A percentile compares a stretch with the other conserved stretches of the same genome.
phyloP scores from a whole-genome alignment of 371 early-diverging fungal genomes.

The Dichotomocladium elegans region DNA sequence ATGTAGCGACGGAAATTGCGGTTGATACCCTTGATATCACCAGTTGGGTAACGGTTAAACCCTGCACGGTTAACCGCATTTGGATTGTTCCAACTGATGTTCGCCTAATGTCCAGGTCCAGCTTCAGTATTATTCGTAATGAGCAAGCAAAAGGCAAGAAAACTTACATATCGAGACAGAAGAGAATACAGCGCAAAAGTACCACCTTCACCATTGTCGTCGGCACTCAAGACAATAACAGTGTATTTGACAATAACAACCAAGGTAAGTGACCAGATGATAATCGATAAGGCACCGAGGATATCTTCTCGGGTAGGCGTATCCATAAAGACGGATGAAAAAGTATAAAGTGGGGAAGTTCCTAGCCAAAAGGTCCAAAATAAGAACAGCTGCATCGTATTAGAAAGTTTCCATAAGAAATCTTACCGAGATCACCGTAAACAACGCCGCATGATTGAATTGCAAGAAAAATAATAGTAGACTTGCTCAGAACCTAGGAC shows the following conservation, averaged over 20 bases:
- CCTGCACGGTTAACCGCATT: constrained; percentile 3
- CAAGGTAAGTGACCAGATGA: constrained; percentile 54
- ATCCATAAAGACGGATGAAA: constrained; percentile 37
- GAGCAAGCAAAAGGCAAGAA: neutral
- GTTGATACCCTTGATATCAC: constrained; percentile 11
- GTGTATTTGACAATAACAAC: constrained; percentile 50
- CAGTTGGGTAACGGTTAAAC: constrained; percentile 11
- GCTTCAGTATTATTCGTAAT: no score
- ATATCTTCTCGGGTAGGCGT: constrained; percentile 17
- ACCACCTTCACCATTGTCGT: constrained; percentile 65
- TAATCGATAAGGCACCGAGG: constrained; percentile 44
- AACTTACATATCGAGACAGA: constrained; percentile 29
- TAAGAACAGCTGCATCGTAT: no score
- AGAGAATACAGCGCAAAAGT: constrained; percentile 56
- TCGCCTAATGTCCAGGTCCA: constrained; percentile 1
- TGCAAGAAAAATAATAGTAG: constrained; percentile 10
- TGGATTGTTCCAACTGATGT: constrained; percentile 19
- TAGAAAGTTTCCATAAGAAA: neutral
- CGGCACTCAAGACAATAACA: constrained; percentile 47
- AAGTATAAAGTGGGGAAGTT: constrained; percentile 52
- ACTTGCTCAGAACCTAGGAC: constrained; percentile 17
- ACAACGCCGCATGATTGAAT: constrained; percentile 28
- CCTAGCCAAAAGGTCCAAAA: no score
- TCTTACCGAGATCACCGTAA: constrained; percentile 52
- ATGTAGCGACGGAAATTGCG: constrained; percentile 11